A percentile compares a stretch with the other conserved stretches of the same genome.
Evolutionary conservation across 768 basidiomycete species (phyloP).

Genomic region (Trametes gibbosa): DNA sequence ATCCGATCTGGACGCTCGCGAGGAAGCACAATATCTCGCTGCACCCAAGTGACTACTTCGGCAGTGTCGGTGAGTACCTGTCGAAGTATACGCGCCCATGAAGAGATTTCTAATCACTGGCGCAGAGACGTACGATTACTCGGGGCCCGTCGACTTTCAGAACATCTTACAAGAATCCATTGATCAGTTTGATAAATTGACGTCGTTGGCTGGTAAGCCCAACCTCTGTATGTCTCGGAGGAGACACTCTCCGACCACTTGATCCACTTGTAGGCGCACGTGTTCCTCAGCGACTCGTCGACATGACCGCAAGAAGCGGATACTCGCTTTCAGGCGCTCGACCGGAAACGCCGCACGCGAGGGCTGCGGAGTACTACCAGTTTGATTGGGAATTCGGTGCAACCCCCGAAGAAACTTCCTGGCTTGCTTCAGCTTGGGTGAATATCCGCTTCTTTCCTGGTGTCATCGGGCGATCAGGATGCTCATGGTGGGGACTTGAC

Average conservation of each 20-base stretch:
- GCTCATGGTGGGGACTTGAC: slow-evolving; percentile 27
- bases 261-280: slow-evolving; percentile 38
- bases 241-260: background rate
- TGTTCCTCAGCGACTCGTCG: slow-evolving; percentile 46
- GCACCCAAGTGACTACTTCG: slow-evolving; percentile 42
- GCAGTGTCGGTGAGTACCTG: slow-evolving; percentile 37
- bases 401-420: slow-evolving; percentile 61
- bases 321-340: slow-evolving; percentile 50
- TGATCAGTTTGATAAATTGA: slow-evolving; percentile 40
- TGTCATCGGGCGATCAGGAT: slow-evolving; percentile 14
- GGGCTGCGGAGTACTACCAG: slow-evolving; percentile 57
- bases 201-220: slow-evolving; percentile 43
- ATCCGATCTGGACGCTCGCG: slow-evolving; percentile 59
- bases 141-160: slow-evolving; percentile 47
- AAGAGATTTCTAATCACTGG: background rate
- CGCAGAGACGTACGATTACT: slow-evolving; percentile 53
- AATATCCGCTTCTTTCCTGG: slow-evolving; percentile 9
- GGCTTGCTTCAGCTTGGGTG: slow-evolving; percentile 66
- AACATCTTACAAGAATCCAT: slow-evolving; percentile 42
- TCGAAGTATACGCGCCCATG: background rate
- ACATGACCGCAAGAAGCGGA: slow-evolving; percentile 51
- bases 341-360: slow-evolving; percentile 43
- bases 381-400: slow-evolving; percentile 52
- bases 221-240: background rate
- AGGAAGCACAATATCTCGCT: slow-evolving; percentile 52